Conservation (phyloP, 257 asterid species). For the Striga asiatica region DNA sequence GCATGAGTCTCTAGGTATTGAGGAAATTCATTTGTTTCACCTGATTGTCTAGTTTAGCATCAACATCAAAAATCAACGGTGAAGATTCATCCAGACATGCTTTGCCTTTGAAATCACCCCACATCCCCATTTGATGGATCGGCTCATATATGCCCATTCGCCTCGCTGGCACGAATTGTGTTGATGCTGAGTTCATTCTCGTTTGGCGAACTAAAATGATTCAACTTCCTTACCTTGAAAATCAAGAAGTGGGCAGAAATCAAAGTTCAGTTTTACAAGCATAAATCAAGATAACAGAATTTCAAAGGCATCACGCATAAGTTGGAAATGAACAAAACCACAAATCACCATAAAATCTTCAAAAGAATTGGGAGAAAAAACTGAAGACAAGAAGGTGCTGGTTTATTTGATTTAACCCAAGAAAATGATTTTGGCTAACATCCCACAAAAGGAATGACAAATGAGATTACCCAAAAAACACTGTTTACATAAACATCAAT, state of each 20-base stretch:
- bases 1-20: not conserved
- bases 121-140: slow-evolving; percentile 64
- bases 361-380: too few species aligned
- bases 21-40: slow-evolving; percentile 11
- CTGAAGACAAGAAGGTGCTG: too few species aligned
- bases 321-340: too few species aligned
- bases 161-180: slow-evolving; percentile 72
- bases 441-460: too few species aligned
- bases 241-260: not conserved
- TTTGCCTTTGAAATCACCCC: slow-evolving; percentile 78
- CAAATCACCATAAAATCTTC: too few species aligned
- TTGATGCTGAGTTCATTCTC: slow-evolving; percentile 62
- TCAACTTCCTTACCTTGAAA: not conserved
- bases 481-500: not conserved
- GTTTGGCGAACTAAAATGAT: slow-evolving; percentile 13
- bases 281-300: not conserved
- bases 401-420: too few species aligned
- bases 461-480: too few species aligned
- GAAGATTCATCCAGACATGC: slow-evolving; percentile 43
- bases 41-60: slow-evolving; percentile 59
- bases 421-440: too few species aligned
- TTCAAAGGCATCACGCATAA: too few species aligned
- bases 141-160: slow-evolving; percentile 90
- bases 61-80: slow-evolving; percentile 48
- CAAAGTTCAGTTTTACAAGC: too few species aligned